Percentiles rank a stretch among this genome's conserved stretches.
Conservation (phyloP, 768 basidiomycete species). For the Pisolithus marmoratus region DNA sequence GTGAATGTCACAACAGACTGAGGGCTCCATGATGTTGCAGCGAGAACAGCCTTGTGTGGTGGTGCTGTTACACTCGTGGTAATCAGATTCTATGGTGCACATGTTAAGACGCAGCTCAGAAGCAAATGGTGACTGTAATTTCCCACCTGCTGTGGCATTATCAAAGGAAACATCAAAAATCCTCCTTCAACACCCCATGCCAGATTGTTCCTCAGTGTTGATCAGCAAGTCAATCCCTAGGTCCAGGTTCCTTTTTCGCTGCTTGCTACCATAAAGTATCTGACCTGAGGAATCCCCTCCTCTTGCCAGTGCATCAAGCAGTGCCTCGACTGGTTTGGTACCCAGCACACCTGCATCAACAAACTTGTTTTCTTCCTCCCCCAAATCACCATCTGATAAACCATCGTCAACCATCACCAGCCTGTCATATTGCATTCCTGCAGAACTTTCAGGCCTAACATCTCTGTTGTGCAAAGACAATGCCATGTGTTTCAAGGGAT, state of each 20-base stretch:
- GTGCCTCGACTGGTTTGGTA: no score
- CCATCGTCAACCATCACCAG: no score
- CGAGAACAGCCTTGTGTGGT: constrained; percentile 9
- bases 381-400: no score
- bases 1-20: constrained; percentile 23
- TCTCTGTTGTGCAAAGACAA: no score
- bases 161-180: constrained; percentile 15
- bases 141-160: constrained; percentile 15
- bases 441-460: no score
- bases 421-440: no score
- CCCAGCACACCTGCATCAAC: no score
- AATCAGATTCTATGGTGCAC: constrained; percentile 4
- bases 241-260: constrained; percentile 5
- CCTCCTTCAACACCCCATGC: constrained; percentile 11
- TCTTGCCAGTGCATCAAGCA: no score
- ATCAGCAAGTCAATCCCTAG: constrained; percentile 22
- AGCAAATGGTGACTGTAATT: not conserved
- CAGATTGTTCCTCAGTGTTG: constrained; percentile 15
- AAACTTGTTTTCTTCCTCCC: no score
- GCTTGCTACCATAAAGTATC: constrained; percentile 2
- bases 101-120: not conserved
- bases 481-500: no score
- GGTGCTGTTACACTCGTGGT: constrained; percentile 1
- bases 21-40: constrained; percentile 6
- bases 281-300: not conserved